Evolutionary conservation across 768 basidiomycete species (phyloP), one percentile per base, ranked within the genome.

Genomic region (Termitomyces eurrhizus): DNA sequence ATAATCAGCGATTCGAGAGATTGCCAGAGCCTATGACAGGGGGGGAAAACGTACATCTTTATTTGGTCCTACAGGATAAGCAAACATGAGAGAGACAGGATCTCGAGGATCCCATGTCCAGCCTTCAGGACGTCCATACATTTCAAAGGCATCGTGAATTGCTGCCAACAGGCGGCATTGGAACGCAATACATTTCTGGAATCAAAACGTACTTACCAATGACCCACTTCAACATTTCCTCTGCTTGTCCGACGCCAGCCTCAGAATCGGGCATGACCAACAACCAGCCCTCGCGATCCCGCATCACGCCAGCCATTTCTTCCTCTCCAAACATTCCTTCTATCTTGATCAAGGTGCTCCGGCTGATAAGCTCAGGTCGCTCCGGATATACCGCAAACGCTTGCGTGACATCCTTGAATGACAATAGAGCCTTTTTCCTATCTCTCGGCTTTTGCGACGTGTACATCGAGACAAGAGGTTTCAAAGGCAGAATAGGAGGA

Each of bases 341-440:
- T 7, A 98, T 70, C 72, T 98, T 98, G 77, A 98, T 88, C 65
- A 99, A 75, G 0, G 93, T 94, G 64, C 93, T 95, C 66, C 86
- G 80, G 63, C 82, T 88, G 73, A 98, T 95, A 64, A 97, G 76
- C 65, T 94, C 92, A 11, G 93, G 92, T n/a, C 93, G 84, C 70
- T 98, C 96, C 1, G 96, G 96, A 71, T 95, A 99, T 9, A 99
- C 93, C 3, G 93, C 92, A 69, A 95, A 97, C 18, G 89, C 92
- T 74, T 97, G 93, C 0, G 88, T 84, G 56, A 95, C 79, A 45
- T 84, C 74, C 36, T 74, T 78, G 60, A 96, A 74, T 0, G 89
- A 89, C 62, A 96, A 73, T 4, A 93, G 68, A 0, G 92, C 73
- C 65, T 82, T 86, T 74, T 85, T 92, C 72, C 78, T 84, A 66